These are phyloP conservation scores for Adansonia madagascariensis DNA, from an alignment of 441 rosid species.

Conservation along the genomic window DNA sequence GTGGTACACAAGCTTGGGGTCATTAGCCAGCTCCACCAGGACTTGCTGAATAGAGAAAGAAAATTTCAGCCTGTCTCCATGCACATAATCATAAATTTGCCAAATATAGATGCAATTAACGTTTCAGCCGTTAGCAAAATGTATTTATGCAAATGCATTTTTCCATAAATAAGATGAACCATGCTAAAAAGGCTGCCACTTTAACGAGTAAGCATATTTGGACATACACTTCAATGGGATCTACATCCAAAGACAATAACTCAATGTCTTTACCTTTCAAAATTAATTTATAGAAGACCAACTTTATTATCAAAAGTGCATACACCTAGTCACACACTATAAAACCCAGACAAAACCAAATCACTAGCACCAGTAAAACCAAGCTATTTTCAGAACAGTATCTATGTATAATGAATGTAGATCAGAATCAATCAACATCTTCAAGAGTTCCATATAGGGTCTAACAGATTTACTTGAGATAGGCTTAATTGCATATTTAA, in stretches of 20 bases:
- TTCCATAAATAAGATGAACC: neutral
- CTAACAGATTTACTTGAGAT: neutral
- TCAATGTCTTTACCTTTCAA: neutral
- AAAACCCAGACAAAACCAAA: neutral
- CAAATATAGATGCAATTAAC: neutral
- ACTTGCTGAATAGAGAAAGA: conserved; percentile 56
- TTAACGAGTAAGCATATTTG: neutral
- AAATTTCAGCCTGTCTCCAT: conserved; percentile 24
- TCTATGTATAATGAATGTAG: neutral
- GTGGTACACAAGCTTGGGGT: conserved; percentile 89
- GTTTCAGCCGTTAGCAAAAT: conserved; percentile 5
- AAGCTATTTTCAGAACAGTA: neutral
- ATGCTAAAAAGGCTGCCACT: neutral
- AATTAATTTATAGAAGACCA: neutral
- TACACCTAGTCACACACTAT: neutral
- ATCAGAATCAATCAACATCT: neutral
- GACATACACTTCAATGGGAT: neutral
- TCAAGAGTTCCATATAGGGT: neutral
- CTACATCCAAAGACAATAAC: neutral
- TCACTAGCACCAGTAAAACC: neutral
- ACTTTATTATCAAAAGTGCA: neutral
- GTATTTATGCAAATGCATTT: neutral
- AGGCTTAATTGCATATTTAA: neutral
- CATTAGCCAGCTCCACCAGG: conserved; percentile 67
- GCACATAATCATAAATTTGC: conserved; percentile 13